phyloP scores from a whole-genome alignment of 176 grass and related monocot species.

The Canna indica region DNA sequence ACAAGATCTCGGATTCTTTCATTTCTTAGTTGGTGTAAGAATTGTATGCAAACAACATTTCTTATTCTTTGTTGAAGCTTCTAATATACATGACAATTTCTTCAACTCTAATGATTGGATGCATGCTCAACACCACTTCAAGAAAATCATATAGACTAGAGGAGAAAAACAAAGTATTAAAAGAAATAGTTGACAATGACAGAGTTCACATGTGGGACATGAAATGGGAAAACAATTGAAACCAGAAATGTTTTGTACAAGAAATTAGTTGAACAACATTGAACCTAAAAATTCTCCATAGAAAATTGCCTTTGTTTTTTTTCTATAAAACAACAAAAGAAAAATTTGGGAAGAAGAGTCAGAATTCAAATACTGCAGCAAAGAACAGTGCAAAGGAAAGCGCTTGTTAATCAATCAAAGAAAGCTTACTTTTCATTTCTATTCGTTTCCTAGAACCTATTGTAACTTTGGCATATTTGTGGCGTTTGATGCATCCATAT shows the following conservation, averaged over 20 bases:
- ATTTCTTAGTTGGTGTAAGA: background rate
- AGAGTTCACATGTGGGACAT: too few species aligned
- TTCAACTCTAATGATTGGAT: background rate
- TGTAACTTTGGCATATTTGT: too few species aligned
- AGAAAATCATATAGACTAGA: background rate
- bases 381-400: background rate
- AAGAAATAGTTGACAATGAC: background rate
- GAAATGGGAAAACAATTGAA: too few species aligned
- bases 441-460: too few species aligned
- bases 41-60: background rate
- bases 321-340: background rate
- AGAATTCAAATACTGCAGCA: background rate
- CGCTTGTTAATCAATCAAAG: background rate
- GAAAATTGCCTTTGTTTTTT: background rate
- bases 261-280: background rate
- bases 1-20: too few species aligned
- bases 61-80: background rate
- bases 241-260: too few species aligned
- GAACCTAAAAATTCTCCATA: background rate
- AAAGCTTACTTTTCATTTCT: background rate
- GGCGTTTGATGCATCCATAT: too few species aligned
- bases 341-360: background rate
- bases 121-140: background rate
- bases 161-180: background rate
- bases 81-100: background rate